These are phyloP conservation scores for Glonium stellatum DNA, from an alignment of 495 filamentous ascomycete genomes.

Conservation along the genomic window DNA sequence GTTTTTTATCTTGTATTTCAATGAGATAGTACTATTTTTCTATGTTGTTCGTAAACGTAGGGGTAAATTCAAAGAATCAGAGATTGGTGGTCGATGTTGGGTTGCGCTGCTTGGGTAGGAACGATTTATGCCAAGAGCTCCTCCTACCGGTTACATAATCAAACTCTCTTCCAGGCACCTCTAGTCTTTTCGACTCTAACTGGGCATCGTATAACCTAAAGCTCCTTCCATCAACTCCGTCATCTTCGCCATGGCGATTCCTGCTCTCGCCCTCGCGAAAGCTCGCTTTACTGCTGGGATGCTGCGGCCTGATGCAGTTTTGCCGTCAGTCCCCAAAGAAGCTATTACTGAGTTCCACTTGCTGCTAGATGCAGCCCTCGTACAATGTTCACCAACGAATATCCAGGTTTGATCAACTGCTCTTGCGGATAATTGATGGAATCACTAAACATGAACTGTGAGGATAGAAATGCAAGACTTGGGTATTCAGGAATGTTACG, in stretches of 20 bases:
- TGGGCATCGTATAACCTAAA: too few species aligned
- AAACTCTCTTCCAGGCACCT: too few species aligned
- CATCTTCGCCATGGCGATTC: not conserved
- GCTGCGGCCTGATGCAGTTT: conserved; percentile 65
- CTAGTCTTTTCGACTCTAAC: too few species aligned
- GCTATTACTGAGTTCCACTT: conserved; percentile 67
- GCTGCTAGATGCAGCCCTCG: conserved; percentile 58
- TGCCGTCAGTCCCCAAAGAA: conserved; percentile 51
- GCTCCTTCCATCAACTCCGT: too few species aligned
- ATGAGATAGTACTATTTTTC: too few species aligned
- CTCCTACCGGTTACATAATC: too few species aligned
- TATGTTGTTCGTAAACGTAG: too few species aligned
- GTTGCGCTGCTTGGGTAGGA: too few species aligned
- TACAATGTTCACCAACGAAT: conserved; percentile 72
- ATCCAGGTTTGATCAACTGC: conserved; percentile 81
- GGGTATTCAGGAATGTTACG: conserved; percentile 64
- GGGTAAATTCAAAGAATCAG: too few species aligned
- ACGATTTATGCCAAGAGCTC: too few species aligned
- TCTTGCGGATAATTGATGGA: conserved; percentile 41
- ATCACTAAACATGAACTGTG: conserved; percentile 47
- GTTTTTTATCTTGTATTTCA: too few species aligned
- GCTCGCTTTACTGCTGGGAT: conserved; percentile 70
- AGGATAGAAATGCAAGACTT: conserved; percentile 75
- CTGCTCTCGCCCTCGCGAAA: conserved; percentile 68
- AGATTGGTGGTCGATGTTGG: too few species aligned